phyloP scores from a whole-genome alignment of 1,139 yeast species.

The Protomyces arabidopsidicola region DNA sequence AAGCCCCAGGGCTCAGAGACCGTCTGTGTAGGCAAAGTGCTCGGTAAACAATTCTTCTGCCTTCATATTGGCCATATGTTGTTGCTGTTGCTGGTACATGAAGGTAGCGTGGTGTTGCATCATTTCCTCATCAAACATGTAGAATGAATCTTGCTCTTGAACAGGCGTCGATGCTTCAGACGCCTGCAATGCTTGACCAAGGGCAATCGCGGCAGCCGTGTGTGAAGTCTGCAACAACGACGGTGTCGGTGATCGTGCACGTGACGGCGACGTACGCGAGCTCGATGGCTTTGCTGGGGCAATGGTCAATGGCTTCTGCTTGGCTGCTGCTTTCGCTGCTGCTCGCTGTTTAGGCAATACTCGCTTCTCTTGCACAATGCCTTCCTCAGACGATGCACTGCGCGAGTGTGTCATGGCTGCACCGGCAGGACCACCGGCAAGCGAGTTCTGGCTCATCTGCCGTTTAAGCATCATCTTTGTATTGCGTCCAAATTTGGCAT shows the following conservation, averaged over 20 bases:
- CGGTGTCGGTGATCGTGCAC: not conserved
- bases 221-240: not conserved
- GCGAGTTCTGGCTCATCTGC: slow-evolving; percentile 6
- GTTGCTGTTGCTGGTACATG: not conserved
- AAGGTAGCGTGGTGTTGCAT: not conserved
- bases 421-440: not conserved
- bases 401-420: not conserved
- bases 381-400: not conserved
- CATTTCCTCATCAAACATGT: not conserved
- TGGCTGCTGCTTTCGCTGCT: not conserved
- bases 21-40: not conserved
- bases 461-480: slow-evolving; percentile 18
- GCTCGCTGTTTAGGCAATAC: not conserved
- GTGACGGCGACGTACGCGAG: not conserved
- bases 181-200: not conserved
- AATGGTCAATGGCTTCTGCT: not conserved
- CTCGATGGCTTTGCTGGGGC: not conserved
- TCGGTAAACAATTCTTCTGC: not conserved
- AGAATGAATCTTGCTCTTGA: not conserved
- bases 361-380: not conserved
- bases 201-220: not conserved
- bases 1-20: not conserved
- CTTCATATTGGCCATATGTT: not conserved
- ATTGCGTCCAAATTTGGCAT: slow-evolving; percentile 37
- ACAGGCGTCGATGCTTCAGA: not conserved